A percentile compares a stretch with the other conserved stretches of the same genome.
These are phyloP conservation scores for Pelargonium fulgidum DNA, from an alignment of 441 rosid species.

Conservation along the genomic window DNA sequence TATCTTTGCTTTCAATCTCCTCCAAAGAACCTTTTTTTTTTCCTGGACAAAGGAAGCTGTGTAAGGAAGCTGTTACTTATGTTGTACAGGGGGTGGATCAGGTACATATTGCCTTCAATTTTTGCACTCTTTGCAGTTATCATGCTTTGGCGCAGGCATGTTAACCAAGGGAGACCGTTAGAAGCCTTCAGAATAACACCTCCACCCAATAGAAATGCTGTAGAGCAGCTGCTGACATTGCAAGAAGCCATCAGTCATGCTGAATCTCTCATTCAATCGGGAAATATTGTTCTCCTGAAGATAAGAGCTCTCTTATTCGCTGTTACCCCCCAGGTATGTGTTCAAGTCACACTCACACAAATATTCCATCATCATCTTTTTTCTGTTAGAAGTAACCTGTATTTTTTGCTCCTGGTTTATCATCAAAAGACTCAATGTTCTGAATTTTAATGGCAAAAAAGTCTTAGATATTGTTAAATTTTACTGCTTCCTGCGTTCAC, in stretches of 20 bases:
- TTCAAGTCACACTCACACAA: not conserved
- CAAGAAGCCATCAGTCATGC: slow-evolving; percentile 66
- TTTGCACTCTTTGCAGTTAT: slow-evolving; percentile 40
- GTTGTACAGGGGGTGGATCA: slow-evolving; percentile 62
- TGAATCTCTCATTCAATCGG: slow-evolving; percentile 65
- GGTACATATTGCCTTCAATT: slow-evolving; percentile 49
- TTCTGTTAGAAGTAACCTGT: no score
- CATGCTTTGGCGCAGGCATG: slow-evolving; percentile 56
- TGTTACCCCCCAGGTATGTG: slow-evolving; percentile 62
- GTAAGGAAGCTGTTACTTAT: slow-evolving; percentile 21
- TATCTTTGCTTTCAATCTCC: not conserved
- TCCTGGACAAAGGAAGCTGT: slow-evolving; percentile 8
- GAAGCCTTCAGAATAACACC: slow-evolving; percentile 53
- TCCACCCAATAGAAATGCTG: slow-evolving; percentile 71
- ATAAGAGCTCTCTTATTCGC: slow-evolving; percentile 77
- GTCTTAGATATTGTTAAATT: no score
- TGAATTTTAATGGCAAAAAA: no score
- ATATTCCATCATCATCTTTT: no score
- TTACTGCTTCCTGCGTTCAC: no score
- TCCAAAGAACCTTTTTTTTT: not conserved
- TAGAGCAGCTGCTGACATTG: slow-evolving; percentile 70
- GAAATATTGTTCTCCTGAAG: slow-evolving; percentile 72
- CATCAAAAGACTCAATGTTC: no score
- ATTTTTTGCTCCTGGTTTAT: no score
- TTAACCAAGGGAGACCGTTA: slow-evolving; percentile 44